Base-by-base conservation (phyloP, 805 yeast species). In the Sungouiella blattae region DNA sequence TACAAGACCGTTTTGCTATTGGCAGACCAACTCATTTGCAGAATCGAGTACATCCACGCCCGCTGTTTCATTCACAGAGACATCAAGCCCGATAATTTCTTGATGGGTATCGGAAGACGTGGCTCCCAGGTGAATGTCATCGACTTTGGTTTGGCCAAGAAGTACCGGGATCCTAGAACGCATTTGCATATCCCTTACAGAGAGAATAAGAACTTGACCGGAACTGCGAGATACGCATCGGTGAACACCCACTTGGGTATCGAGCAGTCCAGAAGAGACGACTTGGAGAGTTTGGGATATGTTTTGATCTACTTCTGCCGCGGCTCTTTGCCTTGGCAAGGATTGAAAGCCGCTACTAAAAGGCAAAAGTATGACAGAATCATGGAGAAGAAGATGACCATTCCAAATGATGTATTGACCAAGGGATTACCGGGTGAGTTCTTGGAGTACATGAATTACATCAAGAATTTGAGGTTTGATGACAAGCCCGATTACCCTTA, bases 61-160 rank as follows among this genome's bases (percentile, higher is more conserved):
- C 75, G 96, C 57, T 84, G 95, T 39, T 93, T 87, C 58, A 81
- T 83, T 53, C 91, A 83, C 61, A 72, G 93, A 41, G 93, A 83
- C 56, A 83, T 83, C 62, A 83, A 83, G 57, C 93, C 93, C 4
- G 93, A 83, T 57, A 83, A 84, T 61, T 83, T 83, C 53, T 67
- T 83, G 41, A 88, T 78, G 93, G 94, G 94, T 13, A 85, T 87
- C 34, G 96, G 96, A 32, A 77, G 89, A 50, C 78, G 95, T 49
- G 96, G 97, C n/a, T 81, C 89, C 34, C 96, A 87, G 53, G 96
- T 88, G 35, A 87, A 88, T 60, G 93, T 88, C 24, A 88, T 88
- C 55, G 97, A 88, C 67, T 87, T 88, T 59, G 97, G 97, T 18
- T 73, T 88, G 49, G 95, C 96, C 37, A 88, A 88, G 57, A 91